Percentiles rank a stretch among this genome's conserved stretches.
phyloP scores from a whole-genome alignment of 2,329 filamentous ascomycete species.

The Canariomyces notabilis region DNA sequence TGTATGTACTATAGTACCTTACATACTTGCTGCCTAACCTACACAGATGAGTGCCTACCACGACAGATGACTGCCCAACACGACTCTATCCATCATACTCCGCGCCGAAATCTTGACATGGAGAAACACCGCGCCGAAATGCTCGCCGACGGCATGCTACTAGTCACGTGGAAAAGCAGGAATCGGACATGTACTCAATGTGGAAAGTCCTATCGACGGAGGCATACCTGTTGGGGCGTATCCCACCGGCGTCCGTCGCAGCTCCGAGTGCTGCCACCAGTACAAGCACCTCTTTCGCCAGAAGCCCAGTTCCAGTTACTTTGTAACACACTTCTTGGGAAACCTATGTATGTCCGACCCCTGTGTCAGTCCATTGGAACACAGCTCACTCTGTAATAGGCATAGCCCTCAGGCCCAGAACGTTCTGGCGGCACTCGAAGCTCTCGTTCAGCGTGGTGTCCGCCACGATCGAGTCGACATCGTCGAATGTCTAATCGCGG shows the following conservation, averaged over 20 bases:
- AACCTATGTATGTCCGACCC: background rate
- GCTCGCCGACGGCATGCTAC: no score
- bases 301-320: background rate
- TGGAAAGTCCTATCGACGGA: background rate
- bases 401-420: background rate
- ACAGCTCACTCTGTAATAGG: background rate
- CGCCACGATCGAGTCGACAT: conserved; percentile 1
- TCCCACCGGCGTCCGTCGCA: background rate
- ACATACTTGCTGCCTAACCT: no score
- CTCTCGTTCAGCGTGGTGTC: background rate
- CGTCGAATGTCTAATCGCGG: conserved; percentile 2
- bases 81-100: no score
- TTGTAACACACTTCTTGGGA: background rate
- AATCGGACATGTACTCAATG: background rate
- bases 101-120: no score
- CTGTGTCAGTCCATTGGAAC: background rate
- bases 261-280: no score
- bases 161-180: no score
- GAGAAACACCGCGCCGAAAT: no score
- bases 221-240: background rate
- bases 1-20: no score
- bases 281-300: background rate
- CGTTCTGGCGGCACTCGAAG: conserved; percentile 1
- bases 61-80: no score
- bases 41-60: no score